Conservation (phyloP, 257 asterid species). For the Galeopsis tetrahit region DNA sequence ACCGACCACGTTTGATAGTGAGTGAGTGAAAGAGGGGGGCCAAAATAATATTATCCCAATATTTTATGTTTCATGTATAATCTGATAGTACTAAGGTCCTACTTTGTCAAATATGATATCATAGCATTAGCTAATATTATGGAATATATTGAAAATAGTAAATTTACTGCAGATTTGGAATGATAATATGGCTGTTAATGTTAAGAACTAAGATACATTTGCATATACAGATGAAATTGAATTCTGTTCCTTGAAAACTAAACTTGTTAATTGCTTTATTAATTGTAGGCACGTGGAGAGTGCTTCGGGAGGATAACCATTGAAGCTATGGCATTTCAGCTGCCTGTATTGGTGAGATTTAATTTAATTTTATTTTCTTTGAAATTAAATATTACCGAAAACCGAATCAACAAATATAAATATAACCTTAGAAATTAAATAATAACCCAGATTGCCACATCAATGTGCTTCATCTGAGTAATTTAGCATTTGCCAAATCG, state of each 20-base stretch:
- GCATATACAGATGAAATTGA: slow-evolving; percentile 17
- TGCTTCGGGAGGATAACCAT: slow-evolving; percentile 98
- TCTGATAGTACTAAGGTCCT: slow-evolving; percentile 13
- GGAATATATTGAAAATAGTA: neutral
- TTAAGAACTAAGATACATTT: slow-evolving; percentile 22
- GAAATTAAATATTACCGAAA: too few relatives aligned
- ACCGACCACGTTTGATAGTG: too few relatives aligned
- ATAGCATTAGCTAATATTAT: neutral
- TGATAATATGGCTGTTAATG: slow-evolving; percentile 1
- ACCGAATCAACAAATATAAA: neutral
- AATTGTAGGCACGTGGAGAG: slow-evolving; percentile 87
- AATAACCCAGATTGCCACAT: neutral
- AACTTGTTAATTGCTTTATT: slow-evolving; percentile 13
- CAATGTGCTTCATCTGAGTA: neutral
- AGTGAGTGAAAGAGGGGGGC: too few relatives aligned
- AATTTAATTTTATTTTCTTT: slow-evolving; percentile 21
- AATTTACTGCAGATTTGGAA: slow-evolving; percentile 10
- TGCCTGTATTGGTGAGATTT: slow-evolving; percentile 84
- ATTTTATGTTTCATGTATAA: neutral
- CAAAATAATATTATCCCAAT: too few relatives aligned
- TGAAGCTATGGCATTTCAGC: slow-evolving; percentile 99
- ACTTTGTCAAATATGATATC: slow-evolving; percentile 21
- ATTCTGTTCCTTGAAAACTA: slow-evolving; percentile 14
- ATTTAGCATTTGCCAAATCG: neutral
- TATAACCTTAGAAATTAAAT: neutral